Base-by-base conservation (phyloP, 352 stramenopile genomes). In the Globisporangium mamillatum region DNA sequence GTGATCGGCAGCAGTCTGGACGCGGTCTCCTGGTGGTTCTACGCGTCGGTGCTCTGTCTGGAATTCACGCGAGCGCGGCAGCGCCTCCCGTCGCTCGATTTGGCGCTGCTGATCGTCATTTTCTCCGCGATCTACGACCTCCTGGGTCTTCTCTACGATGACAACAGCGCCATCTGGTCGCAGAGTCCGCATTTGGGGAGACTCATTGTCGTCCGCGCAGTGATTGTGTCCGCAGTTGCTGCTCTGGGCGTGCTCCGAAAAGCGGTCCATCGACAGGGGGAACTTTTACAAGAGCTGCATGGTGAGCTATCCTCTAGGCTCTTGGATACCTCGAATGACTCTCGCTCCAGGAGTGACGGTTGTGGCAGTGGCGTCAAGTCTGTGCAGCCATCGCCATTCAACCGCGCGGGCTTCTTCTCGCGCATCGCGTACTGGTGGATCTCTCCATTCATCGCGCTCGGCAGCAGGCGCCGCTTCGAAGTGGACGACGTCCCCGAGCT, bases 401-500 rank as follows among this genome's bases (percentile, higher is more conserved):
- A 94, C 56, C 70, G 64, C 16, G 81, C 84, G 1, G 75, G 75
- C 7, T 80, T 76, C 60, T 46, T 89, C 36, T 91, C 84, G 18
- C 81, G 81, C 18, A 63, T 93, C n/a, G 81, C 82, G 50, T 93
- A 89, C 60, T 32, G 67, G 36, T 94, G 86, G 84, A 78, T 93
- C 48, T 79, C 85, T 18, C 86, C 83, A 10, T 77, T 93, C 44
- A 86, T 95, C 60, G 5, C 54, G 5, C 64, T 92, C 20, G 80
- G 85, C 0, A 74, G 75, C 29, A 53, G 63, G n/a, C 75, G 81
- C 4, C 76, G 86, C n/a, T 69, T 94, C 4, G 83, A 93, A 57
- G 71, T 86, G 46, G 14, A 71, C 4, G 88, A 94, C 64, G 64
- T 94, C 0, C 86, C 88, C 0, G 67, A 80, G 9, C 72, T 95